Percentiles rank a stretch among this genome's conserved stretches.
Evolutionary conservation across 768 basidiomycete species (phyloP).

Genomic region (Aureoboletus auriporus): DNA sequence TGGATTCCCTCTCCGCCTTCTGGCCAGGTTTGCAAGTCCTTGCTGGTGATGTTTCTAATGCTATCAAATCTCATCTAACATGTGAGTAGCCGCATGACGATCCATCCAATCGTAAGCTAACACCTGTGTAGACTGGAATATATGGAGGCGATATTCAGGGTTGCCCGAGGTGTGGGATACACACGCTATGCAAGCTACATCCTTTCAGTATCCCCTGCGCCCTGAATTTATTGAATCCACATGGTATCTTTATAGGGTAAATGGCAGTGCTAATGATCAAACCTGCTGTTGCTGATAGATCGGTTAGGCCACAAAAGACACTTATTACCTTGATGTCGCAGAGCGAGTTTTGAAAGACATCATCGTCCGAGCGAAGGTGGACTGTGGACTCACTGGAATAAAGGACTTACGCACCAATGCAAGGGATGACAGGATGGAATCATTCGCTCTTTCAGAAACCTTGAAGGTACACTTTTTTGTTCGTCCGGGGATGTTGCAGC

Average conservation of each 20-base stretch:
- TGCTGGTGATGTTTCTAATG: slow-evolving; percentile 81
- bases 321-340: slow-evolving; percentile 89
- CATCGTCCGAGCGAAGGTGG: slow-evolving; percentile 66
- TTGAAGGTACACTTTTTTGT: slow-evolving; percentile 58
- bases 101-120: background rate
- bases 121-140: slow-evolving; percentile 69
- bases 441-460: slow-evolving; percentile 91
- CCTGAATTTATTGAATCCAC: slow-evolving; percentile 97
- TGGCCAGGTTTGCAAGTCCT: slow-evolving; percentile 95
- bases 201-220: slow-evolving; percentile 74
- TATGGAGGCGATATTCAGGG: slow-evolving; percentile 85
- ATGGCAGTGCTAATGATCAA: slow-evolving; percentile 17
- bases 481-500: background rate
- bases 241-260: slow-evolving; percentile 88
- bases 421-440: slow-evolving; percentile 94
- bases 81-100: slow-evolving; percentile 46
- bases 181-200: slow-evolving; percentile 64
- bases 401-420: slow-evolving; percentile 72
- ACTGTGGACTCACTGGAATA: slow-evolving; percentile 84
- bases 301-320: slow-evolving; percentile 82
- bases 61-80: slow-evolving; percentile 86
- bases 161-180: slow-evolving; percentile 93
- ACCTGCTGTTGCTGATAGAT: background rate
- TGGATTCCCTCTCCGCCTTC: slow-evolving; percentile 96
- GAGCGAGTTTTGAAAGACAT: slow-evolving; percentile 81